Base-by-base conservation (phyloP, 495 filamentous ascomycete genomes). In the Neurospora hispaniola region DNA sequence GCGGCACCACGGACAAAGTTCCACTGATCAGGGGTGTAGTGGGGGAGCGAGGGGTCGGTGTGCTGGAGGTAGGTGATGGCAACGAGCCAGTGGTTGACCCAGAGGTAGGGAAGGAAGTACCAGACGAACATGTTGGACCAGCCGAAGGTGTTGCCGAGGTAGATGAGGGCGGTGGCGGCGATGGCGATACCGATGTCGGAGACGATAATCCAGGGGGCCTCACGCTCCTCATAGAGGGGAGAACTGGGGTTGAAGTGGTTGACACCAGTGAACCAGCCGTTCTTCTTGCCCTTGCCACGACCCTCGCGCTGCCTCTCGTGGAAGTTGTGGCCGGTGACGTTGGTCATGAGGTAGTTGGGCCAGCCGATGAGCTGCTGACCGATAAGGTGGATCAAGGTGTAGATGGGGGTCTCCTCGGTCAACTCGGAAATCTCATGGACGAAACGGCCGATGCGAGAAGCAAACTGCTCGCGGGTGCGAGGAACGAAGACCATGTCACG, bases 401-500 rank as follows among this genome's bases (percentile, higher is more conserved):
- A 86, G 77, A 97, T 91, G 69, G 96, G 96, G 10, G 95, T 96
- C 85, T 99, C 96, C 89, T 99, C 96, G 75, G 90, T 89, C 71
- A 98, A 86, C 84, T 99, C 96, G 66, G 87, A 80, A 70, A 99
- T 81, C 80, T 98, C 93, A 80, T 97, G 91, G 70, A 87, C 83
- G 71, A 93, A 75, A 74, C 85, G 86, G 76, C 93, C 93, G 73
- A 93, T 74, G 62, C 89, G 89, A 69, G 85, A 88, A 42, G 92
- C 92, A 76, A 91, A 92, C 80, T 90, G 80, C 69, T 93, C 87
- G 43, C 94, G 89, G 72, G 92, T 94, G 85, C 91, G 93, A 43
- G 96, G 96, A 4, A 97, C 86, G 84, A 97, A 97, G 73, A 98
- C 96, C 94, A 98, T 98, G 83, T 99, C 96, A 76, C 94, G 92